Evolutionary conservation across 768 basidiomycete genomes (phyloP).

Genomic region (Agaricus sinodeliciosus): DNA sequence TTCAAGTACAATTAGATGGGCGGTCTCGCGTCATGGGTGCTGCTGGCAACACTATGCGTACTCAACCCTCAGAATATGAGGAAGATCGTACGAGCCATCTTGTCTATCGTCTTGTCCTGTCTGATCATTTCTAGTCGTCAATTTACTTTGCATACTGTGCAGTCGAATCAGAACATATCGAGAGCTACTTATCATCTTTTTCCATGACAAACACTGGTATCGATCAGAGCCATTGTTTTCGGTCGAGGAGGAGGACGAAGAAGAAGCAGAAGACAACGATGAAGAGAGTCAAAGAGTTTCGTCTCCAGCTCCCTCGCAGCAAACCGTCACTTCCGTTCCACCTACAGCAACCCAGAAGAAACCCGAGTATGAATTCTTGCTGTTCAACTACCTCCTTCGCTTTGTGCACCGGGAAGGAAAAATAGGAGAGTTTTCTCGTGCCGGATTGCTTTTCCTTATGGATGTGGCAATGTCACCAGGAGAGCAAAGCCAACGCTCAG

Average conservation of each 20-base stretch:
- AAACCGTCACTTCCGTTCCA: conserved; percentile 46
- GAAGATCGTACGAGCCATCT: conserved; percentile 62
- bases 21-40: conserved; percentile 75
- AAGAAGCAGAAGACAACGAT: conserved; percentile 41
- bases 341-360: conserved; percentile 44
- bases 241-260: conserved; percentile 72
- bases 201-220: conserved; percentile 90
- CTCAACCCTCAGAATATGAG: conserved; percentile 83
- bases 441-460: conserved; percentile 89
- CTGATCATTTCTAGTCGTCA: conserved; percentile 58
- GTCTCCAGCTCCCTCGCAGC: conserved; percentile 60
- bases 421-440: conserved; percentile 89
- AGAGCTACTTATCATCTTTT: conserved; percentile 93
- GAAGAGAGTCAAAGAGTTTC: conserved; percentile 34
- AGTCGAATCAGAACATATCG: conserved; percentile 86
- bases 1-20: conserved; percentile 84
- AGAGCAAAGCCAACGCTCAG: conserved; percentile 30
- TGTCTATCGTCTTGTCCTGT: background rate
- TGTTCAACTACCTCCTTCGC: conserved; percentile 93
- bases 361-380: conserved; percentile 89
- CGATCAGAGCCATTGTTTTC: conserved; percentile 68
- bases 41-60: conserved; percentile 59
- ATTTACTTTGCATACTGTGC: conserved; percentile 87
- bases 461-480: conserved; percentile 89
- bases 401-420: conserved; percentile 93